These are phyloP conservation scores for Amylocystis lapponica DNA, from an alignment of 768 basidiomycete species.

Conservation along the genomic window DNA sequence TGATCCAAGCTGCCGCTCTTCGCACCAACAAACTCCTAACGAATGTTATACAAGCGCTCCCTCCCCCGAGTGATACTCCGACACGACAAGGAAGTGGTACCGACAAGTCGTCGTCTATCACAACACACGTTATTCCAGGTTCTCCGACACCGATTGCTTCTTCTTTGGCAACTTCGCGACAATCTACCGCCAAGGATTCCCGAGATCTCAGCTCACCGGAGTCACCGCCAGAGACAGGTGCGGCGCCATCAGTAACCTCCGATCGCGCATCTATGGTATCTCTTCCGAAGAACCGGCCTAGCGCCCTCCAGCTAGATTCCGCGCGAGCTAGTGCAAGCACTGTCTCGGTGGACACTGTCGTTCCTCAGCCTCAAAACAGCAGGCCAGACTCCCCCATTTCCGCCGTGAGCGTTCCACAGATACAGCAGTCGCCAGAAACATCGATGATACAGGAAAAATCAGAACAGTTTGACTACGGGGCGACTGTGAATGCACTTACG, in stretches of 20 bases:
- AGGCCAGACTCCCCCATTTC: constrained; percentile 30
- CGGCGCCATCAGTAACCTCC: constrained; percentile 5
- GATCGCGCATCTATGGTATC: constrained; percentile 16
- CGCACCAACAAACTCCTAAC: constrained; percentile 83
- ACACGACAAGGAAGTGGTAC: constrained; percentile 29
- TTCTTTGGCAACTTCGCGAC: constrained; percentile 41
- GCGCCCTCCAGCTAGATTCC: constrained; percentile 6
- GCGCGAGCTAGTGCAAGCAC: constrained; percentile 1
- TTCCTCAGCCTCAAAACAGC: constrained; percentile 14
- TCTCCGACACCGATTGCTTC: constrained; percentile 52
- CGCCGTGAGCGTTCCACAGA: constrained; percentile 18
- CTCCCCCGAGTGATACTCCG: constrained; percentile 55
- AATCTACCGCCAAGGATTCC: constrained; percentile 36
- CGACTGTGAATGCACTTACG: constrained; percentile 88
- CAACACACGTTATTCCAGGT: constrained; percentile 27
- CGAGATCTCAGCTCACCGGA: constrained; percentile 49
- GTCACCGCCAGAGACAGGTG: constrained; percentile 28
- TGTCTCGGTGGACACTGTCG: constrained; percentile 2
- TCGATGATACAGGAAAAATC: constrained; percentile 39
- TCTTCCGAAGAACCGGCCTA: background rate
- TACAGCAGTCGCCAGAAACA: constrained; percentile 20
- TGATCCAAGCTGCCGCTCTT: constrained; percentile 83
- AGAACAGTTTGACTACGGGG: constrained; percentile 87
- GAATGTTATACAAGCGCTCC: constrained; percentile 80
- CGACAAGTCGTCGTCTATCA: constrained; percentile 17